Percentiles rank a stretch among this genome's conserved stretches.
Evolutionary conservation across 2,329 filamentous ascomycete species (phyloP).

Genomic region (Pezizomycotina sp.): DNA sequence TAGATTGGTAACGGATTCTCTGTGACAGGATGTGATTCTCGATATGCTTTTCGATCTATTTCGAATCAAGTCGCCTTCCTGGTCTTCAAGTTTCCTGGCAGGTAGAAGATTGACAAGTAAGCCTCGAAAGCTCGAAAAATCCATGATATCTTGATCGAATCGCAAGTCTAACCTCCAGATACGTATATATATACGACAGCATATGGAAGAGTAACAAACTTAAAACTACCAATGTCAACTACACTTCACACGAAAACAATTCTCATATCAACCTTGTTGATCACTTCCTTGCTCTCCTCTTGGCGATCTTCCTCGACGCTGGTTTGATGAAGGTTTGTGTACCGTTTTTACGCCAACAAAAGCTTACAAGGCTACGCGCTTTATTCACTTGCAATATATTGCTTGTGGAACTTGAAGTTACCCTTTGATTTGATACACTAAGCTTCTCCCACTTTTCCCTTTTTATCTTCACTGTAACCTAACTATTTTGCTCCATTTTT

Average conservation of each 20-base stretch:
- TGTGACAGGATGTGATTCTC: slow-evolving; percentile 57
- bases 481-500: too few species aligned
- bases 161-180: background rate
- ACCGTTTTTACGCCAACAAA: background rate
- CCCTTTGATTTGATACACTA: too few species aligned
- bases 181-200: too few species aligned
- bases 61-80: slow-evolving; percentile 80
- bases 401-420: too few species aligned
- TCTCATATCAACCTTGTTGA: slow-evolving; percentile 74
- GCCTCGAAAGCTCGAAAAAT: too few species aligned
- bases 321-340: slow-evolving; percentile 45
- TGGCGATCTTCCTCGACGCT: slow-evolving; percentile 70
- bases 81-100: slow-evolving; percentile 90
- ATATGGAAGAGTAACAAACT: slow-evolving; percentile 79
- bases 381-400: too few species aligned
- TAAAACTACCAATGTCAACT: slow-evolving; percentile 43
- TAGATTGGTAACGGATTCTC: slow-evolving; percentile 27
- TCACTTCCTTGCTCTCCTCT: slow-evolving; percentile 77
- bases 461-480: too few species aligned
- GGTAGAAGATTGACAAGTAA: slow-evolving; percentile 67
- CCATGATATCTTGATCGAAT: slow-evolving; percentile 1
- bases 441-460: too few species aligned
- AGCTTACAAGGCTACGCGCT: too few species aligned
- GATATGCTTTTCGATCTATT: slow-evolving; percentile 72
- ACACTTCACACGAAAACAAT: slow-evolving; percentile 45